A percentile compares a stretch with the other conserved stretches of the same genome.
Conservation (phyloP, 352 stramenopile genomes). For the Globisporangium alternatum region DNA sequence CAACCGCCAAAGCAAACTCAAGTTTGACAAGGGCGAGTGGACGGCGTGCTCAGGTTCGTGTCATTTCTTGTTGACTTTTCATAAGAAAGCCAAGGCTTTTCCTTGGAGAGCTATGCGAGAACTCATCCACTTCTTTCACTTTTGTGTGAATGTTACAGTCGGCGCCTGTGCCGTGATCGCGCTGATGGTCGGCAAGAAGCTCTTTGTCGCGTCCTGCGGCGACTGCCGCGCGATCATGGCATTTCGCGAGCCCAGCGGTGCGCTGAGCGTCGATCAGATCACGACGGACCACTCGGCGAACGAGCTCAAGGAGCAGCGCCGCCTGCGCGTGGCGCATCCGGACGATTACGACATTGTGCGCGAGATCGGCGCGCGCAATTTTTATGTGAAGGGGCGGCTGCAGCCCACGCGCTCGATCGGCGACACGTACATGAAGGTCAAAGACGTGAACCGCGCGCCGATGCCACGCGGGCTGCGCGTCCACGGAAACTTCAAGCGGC, state of each 20-base stretch:
- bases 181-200: constrained; percentile 45
- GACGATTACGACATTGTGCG: constrained; percentile 70
- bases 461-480: constrained; percentile 64
- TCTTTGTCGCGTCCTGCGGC: constrained; percentile 63
- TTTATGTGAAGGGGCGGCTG: constrained; percentile 68
- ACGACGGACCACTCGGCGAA: constrained; percentile 68
- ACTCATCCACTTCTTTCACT: neutral
- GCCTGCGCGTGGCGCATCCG: constrained; percentile 50
- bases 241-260: constrained; percentile 45
- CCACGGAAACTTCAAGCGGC: constrained; percentile 47
- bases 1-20: constrained; percentile 40
- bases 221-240: constrained; percentile 70
- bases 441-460: constrained; percentile 58
- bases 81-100: neutral
- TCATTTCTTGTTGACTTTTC: neutral
- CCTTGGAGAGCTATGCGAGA: neutral
- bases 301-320: constrained; percentile 52
- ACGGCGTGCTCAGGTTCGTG: constrained; percentile 37
- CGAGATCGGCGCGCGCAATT: constrained; percentile 63
- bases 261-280: constrained; percentile 60
- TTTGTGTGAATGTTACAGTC: constrained; percentile 18
- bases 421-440: constrained; percentile 78
- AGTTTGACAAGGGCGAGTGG: constrained; percentile 57
- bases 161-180: constrained; percentile 62
- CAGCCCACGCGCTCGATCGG: constrained; percentile 63